Evolutionary conservation across 805 yeast species (phyloP), one percentile per base, ranked within the genome.

Genomic region (Saccharomyces eubayanus): DNA sequence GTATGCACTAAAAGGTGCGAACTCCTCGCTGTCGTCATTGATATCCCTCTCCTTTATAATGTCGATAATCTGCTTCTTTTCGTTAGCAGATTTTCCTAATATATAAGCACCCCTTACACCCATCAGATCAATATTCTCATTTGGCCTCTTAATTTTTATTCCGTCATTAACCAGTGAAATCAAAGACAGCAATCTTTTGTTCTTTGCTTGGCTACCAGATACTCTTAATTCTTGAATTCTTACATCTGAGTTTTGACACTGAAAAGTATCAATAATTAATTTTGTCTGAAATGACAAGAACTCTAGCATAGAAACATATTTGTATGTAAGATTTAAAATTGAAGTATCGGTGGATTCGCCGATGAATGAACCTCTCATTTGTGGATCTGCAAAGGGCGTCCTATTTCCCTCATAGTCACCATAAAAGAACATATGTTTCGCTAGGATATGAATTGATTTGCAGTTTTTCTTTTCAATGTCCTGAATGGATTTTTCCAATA

Each of bases 341-440:
- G 74, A 66, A 2, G 57, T 52, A 30, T 73, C 75, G 6, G 69
- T 63, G 31, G 74, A 64, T 31, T 80, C 83, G 14, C 82, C 84
- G 9, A 80, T 75, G 47, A 72, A 66, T 49, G 74, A 68, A 36
- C 83, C 83, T 51, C 76, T 68, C 77, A 82, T 73, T 2, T 64
- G 49, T 10, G 78, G 72, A 59, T 80, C 80, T 51, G 74, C 77
- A 57, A 68, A 77, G 0, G 86, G 86, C 6, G 82, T 77, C 61
- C 87, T 71, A 59, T 81, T 82, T 0, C 87, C 87, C 49, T 74
- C 71, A 21, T 78, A 72, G 61, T 82, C 85, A 1, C 85, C 85
- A 58, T 79, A 80, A 52, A 74, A 72, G 53, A 77, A 72, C 65
- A 70, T 71, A 53, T 74, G 61, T 48, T 64, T 72, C 0, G 76